Evolutionary conservation across 148 eudicot genomes (phyloP), one percentile per base, ranked within the genome.

Genomic region (Rhododendron molle): DNA sequence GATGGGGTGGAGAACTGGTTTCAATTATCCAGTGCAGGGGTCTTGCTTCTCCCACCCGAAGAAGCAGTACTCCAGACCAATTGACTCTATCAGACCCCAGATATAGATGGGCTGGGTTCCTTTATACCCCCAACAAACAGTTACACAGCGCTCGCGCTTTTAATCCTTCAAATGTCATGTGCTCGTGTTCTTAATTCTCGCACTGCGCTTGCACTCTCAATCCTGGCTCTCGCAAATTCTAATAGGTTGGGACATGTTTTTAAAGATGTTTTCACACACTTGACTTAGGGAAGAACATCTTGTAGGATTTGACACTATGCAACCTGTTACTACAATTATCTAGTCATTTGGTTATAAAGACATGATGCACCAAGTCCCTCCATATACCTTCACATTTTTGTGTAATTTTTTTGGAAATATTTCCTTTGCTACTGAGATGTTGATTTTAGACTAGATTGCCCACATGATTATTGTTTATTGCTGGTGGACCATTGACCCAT

Each of bases 401-500:
- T 69, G 8, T 71, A 71, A 32, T 15, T 71, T 71, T 71, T 71
- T 26, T 11, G 32, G 34, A 67, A 62, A 9, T 62, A 69, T 23
- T 10, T 65, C 30, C 71, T 10, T n/a, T n/a, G 13, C 4, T 65
- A 9, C 14, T 65, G 30, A 65, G 13, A 10, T 18, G 80, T 43
- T 40, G 80, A 77, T 43, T 47, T 77, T 77, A 43, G 32, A n/a
- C 9, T 50, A 30, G 43, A 80, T 30, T 28, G 16, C n/a, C 32
- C 12, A 32, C 52, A 80, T 80, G 65, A 28, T 50, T 20, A 28
- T 80, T 56, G 46, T 21, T 58, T 18, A 20, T 5, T 50, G 46
- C 71, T 21, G 72, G 83, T 58, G 84, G 73, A 81, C 36, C 73
- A 11, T 16, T 36, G 49, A 43, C 73, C 30, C 52, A 81, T 81